phyloP scores from a whole-genome alignment of 2,329 filamentous ascomycete species.

The Colletotrichum acutatum region DNA sequence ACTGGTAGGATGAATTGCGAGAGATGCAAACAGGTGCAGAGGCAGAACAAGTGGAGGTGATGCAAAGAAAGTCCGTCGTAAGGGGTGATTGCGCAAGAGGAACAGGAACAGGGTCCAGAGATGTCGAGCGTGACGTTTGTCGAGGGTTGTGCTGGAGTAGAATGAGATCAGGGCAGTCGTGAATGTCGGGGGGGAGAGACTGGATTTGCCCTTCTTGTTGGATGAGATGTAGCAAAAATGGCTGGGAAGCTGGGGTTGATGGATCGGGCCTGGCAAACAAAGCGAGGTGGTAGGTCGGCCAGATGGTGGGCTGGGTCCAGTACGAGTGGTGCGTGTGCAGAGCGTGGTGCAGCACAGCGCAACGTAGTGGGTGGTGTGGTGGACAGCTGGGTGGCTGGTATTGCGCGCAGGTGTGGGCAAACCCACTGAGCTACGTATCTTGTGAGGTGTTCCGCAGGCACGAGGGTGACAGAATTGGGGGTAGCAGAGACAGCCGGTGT shows the following conservation, averaged over 20 bases:
- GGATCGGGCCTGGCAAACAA: slow-evolving; percentile 34
- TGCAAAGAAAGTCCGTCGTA: slow-evolving; percentile 21
- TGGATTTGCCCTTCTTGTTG: slow-evolving; percentile 33
- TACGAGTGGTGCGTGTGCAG: slow-evolving; percentile 7
- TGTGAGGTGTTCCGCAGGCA: not conserved
- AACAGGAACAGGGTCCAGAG: slow-evolving; percentile 23
- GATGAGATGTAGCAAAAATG: slow-evolving; percentile 34
- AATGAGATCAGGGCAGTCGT: slow-evolving; percentile 30
- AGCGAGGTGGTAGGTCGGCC: slow-evolving; percentile 26
- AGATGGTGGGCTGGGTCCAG: slow-evolving; percentile 32
- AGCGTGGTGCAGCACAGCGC: slow-evolving; percentile 18
- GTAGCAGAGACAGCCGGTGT: not conserved
- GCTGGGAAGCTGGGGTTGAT: slow-evolving; percentile 36
- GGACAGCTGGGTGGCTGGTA: slow-evolving; percentile 30
- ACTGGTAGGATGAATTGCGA: slow-evolving; percentile 32
- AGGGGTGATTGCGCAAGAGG: slow-evolving; percentile 16
- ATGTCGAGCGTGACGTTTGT: slow-evolving; percentile 30
- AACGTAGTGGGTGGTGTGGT: slow-evolving; percentile 25
- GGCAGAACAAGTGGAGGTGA: slow-evolving; percentile 30
- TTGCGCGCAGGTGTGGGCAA: slow-evolving; percentile 24
- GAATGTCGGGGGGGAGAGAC: slow-evolving; percentile 29
- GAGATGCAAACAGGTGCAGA: slow-evolving; percentile 33
- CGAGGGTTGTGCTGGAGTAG: slow-evolving; percentile 10
- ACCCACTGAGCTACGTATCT: slow-evolving; percentile 26
- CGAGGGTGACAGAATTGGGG: not conserved